Evolutionary conservation across 2,329 filamentous ascomycete genomes (phyloP), one percentile per base, ranked within the genome.

Genomic region (Penicillium olsonii): DNA sequence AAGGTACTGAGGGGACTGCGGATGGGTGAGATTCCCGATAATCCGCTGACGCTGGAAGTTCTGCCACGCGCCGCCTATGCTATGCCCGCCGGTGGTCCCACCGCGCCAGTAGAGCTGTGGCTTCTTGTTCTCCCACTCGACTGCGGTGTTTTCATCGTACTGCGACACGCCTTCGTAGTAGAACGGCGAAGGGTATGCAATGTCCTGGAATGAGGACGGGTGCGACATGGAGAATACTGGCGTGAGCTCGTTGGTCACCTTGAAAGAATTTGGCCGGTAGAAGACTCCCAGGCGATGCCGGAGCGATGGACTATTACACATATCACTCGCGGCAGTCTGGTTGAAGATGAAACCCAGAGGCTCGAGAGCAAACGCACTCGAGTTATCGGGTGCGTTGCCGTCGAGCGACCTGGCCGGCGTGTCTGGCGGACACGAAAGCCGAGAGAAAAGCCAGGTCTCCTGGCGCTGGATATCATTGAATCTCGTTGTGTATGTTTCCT

Each of bases 51-150:
- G 85, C 65, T 95, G 91, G 64, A 95, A 90, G 2, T 85, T 79
- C 52, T 87, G 79, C 91, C 91, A 96, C 4, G 88, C 88, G 17
- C 90, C 90, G 56, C 87, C 83, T 48, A 88, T 82, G 61, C 87
- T 90, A 73, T 90, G 95, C 0, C 90, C 91, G 22, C 91, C 91
- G 0, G 90, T 95, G 0, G 90, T 95, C 12, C 87, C 91, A n/a
- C 91, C 91, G n/a, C 91, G 86, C 91, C 91, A 96, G 77, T 90
- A 95, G 40, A 96, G 78, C 55, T 79, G 81, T 64, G 84, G 81
- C 37, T 79, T 73, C 69, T 96, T 95, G 7, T 45, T 24, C 17
- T 52, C 40, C 54, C 51, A 54, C 2, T 38, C 15, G 3, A 51
- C 29, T 6, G 49, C 20, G 10, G n/a, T 33, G 9, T 46, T 43